phyloP scores from a whole-genome alignment of 768 basidiomycete genomes.

The Cantharellus anzutake region DNA sequence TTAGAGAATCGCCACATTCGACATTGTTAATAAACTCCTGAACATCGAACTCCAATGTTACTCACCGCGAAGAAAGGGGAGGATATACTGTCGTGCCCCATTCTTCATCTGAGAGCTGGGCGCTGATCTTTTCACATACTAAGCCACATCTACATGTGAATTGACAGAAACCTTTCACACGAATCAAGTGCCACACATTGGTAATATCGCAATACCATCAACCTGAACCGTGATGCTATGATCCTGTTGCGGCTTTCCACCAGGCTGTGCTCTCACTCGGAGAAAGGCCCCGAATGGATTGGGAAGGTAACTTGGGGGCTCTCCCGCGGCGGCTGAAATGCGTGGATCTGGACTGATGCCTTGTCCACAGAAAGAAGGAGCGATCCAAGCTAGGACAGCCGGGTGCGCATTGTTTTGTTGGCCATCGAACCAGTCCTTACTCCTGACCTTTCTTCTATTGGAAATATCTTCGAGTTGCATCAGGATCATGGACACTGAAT shows the following conservation, averaged over 20 bases:
- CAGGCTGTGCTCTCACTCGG: constrained; percentile 13
- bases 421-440: constrained; percentile 48
- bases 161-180: constrained; percentile 65
- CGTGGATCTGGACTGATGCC: not conserved
- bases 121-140: constrained; percentile 64
- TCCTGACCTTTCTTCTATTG: no score
- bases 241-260: no score
- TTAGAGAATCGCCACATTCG: not conserved
- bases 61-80: constrained; percentile 64
- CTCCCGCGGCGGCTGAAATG: not conserved
- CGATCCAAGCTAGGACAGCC: constrained; percentile 70
- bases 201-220: no score
- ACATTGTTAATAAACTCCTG: not conserved
- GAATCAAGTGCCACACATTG: constrained; percentile 52
- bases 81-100: constrained; percentile 31
- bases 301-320: not conserved
- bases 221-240: no score
- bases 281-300: constrained; percentile 75
- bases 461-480: no score
- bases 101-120: constrained; percentile 12
- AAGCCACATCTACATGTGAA: constrained; percentile 51
- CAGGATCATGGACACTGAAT: no score
- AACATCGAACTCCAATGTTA: not conserved
- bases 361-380: constrained; percentile 16
- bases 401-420: constrained; percentile 47